Evolutionary conservation across 306 rosid genomes (phyloP), one percentile per base, ranked within the genome.

Genomic region (Leucaena leucocephala): DNA sequence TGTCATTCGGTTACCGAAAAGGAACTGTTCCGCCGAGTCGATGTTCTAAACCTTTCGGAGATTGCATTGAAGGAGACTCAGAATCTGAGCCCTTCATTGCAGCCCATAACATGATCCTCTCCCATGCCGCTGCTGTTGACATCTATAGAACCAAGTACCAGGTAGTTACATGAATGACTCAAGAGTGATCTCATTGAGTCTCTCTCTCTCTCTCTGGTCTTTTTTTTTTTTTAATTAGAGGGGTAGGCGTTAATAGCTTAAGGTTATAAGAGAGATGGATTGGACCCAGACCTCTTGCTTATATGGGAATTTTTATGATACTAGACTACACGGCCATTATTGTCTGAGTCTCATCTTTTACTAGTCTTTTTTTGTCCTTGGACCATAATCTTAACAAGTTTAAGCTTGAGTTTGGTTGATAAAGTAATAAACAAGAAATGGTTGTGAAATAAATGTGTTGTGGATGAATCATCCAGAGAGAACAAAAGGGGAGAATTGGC

Each of bases 71-170:
- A 55, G 98, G 93, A 8, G 80, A 93, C 72, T 89, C 97, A 8
- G 90, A 78, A 77, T 88, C 5, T 8, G 97, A 91, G 75, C 98
- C 94, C 62, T 88, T 87, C 21, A 45, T 89, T 38, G 94, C 86
- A 49, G 94, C 93, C 15, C 88, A 87, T 76, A 93, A 91, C 72
- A 72, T 89, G 2, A 85, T 93, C 42, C 74, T 87, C 40, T 84
- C 98, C 4, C 98, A 93, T 70, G 85, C 93, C 0, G 81, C 89
- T 59, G 90, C 89, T 22, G 93, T 86, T 72, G 9, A 86, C 40
- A 21, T 82, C 6, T 93, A 91, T 59, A 79, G 86, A 81, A 82
- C 88, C 66, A 86, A 86, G 70, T 91, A 91, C 68, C 97, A 91
- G 85, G 97, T 84, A 36, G 27, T 27, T 27, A 27, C 27, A 27